Conservation (phyloP, 139 green algal species). For the Micractinium sp. region DNA sequence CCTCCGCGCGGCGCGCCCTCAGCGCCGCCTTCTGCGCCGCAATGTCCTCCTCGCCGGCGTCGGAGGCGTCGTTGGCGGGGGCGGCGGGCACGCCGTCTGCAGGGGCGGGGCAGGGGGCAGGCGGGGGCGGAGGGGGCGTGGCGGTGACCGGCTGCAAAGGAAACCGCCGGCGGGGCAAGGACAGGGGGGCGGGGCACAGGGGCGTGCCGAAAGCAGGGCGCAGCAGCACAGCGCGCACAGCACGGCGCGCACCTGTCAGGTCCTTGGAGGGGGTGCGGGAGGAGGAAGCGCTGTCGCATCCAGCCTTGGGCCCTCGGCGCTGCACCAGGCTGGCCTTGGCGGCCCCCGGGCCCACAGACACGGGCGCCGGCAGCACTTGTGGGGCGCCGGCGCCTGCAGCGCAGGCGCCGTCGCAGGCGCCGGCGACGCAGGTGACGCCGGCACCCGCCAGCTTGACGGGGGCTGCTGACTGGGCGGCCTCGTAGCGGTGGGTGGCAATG, state of each 20-base stretch:
- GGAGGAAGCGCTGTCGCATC: slow-evolving; percentile 11
- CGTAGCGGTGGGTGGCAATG: slow-evolving; percentile 21
- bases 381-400: neutral
- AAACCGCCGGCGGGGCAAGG: no score
- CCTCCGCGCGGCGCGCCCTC: neutral
- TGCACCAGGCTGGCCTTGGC: slow-evolving; percentile 3
- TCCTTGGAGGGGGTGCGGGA: slow-evolving; percentile 13
- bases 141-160: no score
- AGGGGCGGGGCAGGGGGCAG: no score
- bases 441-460: neutral
- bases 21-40: no score
- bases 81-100: no score
- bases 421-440: neutral
- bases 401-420: neutral
- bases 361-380: neutral
- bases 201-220: no score
- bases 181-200: no score
- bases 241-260: neutral
- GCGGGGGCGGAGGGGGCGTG: no score
- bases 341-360: neutral
- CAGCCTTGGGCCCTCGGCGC: neutral
- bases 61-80: no score
- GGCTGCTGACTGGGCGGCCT: neutral
- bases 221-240: no score
- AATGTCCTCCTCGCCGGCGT: no score